These are phyloP conservation scores for Basipetospora chlamydospora DNA, from an alignment of 2,329 filamentous ascomycete genomes.

Conservation along the genomic window DNA sequence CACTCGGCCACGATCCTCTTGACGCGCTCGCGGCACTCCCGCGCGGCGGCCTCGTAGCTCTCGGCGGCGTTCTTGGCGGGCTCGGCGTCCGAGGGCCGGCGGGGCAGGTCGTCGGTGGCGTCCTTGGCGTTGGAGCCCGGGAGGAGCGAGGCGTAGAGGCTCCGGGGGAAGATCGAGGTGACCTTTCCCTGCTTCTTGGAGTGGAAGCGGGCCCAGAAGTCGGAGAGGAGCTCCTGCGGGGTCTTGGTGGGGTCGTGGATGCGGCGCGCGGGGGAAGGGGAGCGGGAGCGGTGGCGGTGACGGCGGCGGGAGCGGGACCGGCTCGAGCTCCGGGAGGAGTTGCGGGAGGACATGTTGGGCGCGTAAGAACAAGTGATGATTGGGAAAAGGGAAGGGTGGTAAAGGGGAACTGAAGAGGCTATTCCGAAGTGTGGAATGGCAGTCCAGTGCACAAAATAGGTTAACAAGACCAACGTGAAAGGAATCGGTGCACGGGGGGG, in stretches of 20 bases:
- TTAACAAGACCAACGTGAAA: too few species aligned
- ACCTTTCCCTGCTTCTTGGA: slow-evolving; percentile 25
- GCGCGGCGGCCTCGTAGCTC: slow-evolving; percentile 25
- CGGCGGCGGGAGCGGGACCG: slow-evolving; percentile 3
- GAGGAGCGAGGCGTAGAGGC: slow-evolving; percentile 21
- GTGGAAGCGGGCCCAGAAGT: slow-evolving; percentile 28
- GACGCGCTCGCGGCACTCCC: slow-evolving; percentile 24
- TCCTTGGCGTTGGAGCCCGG: slow-evolving; percentile 13
- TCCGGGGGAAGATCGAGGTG: slow-evolving; percentile 28
- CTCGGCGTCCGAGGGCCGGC: slow-evolving; percentile 6
- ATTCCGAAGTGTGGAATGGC: too few species aligned
- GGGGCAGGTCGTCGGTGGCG: slow-evolving; percentile 10
- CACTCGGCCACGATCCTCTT: slow-evolving; percentile 25
- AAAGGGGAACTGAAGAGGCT: too few species aligned
- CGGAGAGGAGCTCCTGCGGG: slow-evolving; percentile 24
- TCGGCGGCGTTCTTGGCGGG: slow-evolving; percentile 23
- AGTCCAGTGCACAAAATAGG: too few species aligned
- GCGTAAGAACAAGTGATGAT: too few species aligned
- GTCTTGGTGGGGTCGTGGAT: slow-evolving; percentile 2
- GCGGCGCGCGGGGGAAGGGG: neutral
- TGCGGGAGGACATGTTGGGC: too few species aligned
- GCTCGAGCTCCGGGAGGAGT: neutral
- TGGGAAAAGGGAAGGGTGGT: too few species aligned
- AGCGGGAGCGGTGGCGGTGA: neutral
- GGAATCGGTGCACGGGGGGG: too few species aligned